phyloP scores from a whole-genome alignment of 257 asterid genomes.

The Jaltomata sinuosa region DNA sequence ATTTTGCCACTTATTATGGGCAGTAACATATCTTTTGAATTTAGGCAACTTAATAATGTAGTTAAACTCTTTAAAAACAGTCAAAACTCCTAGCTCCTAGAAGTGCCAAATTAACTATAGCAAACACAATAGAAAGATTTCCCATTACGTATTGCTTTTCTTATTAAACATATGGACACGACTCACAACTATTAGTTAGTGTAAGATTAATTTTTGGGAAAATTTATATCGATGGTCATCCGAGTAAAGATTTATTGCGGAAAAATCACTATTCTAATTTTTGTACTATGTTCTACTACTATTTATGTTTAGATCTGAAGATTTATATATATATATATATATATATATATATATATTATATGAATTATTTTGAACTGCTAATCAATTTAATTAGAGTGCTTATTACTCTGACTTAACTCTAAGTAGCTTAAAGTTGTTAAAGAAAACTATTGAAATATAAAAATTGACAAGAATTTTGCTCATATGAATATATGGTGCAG shows the following conservation, averaged over 20 bases:
- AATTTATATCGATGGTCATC: not conserved
- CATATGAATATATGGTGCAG: constrained; percentile 1
- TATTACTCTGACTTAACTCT: not conserved
- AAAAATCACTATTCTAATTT: too few relatives aligned
- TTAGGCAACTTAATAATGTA: not conserved
- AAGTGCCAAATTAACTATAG: not conserved
- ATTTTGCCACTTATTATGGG: not conserved
- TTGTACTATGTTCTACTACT: too few relatives aligned
- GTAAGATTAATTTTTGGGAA: not conserved
- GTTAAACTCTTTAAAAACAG: not conserved
- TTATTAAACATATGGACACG: not conserved
- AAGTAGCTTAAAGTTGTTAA: not conserved
- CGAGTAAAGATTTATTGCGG: too few relatives aligned
- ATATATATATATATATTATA: too few relatives aligned
- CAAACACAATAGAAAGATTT: not conserved
- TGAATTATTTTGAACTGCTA: not conserved
- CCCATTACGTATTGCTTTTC: not conserved
- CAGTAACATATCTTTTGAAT: not conserved
- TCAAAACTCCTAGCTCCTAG: not conserved
- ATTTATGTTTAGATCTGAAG: too few relatives aligned
- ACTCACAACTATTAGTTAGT: not conserved
- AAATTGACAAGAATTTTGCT: not conserved
- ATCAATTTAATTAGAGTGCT: not conserved
- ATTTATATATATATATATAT: too few relatives aligned
- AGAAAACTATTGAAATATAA: not conserved